Evolutionary conservation across 208 protist species (phyloP).

Genomic region (Angomonas ambiguus): DNA sequence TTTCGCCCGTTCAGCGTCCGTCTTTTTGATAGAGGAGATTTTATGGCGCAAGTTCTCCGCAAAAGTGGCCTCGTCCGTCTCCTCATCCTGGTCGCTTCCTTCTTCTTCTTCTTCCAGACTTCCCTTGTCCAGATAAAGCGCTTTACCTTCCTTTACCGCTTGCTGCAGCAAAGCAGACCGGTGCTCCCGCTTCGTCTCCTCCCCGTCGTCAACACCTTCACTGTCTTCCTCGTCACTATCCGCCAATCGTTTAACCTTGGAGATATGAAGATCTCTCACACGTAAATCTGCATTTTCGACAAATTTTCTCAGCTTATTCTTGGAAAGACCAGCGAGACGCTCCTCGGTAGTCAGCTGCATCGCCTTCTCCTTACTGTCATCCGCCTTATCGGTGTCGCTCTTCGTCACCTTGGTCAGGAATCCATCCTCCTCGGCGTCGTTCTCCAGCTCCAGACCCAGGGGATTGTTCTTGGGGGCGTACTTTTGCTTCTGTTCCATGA

Average conservation of each 20-base stretch:
- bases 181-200: background rate
- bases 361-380: background rate
- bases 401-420: slow-evolving; percentile 43
- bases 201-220: slow-evolving; percentile 8
- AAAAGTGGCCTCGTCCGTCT: slow-evolving; percentile 30
- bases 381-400: background rate
- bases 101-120: background rate
- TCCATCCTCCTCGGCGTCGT: slow-evolving; percentile 31
- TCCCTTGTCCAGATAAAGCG: background rate
- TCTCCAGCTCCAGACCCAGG: slow-evolving; percentile 18
- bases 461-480: slow-evolving; percentile 39
- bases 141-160: background rate
- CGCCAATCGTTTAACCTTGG: slow-evolving; percentile 51
- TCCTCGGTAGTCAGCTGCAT: slow-evolving; percentile 63
- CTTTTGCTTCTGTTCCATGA: slow-evolving; percentile 74
- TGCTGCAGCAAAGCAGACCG: slow-evolving; percentile 1
- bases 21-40: slow-evolving; percentile 33
- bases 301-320: slow-evolving; percentile 71
- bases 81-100: background rate
- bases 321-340: slow-evolving; percentile 85
- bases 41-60: slow-evolving; percentile 44
- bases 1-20: slow-evolving; percentile 65
- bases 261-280: slow-evolving; percentile 74
- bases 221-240: slow-evolving; percentile 52
- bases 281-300: slow-evolving; percentile 80